These are phyloP conservation scores for Geotrichum candidum DNA, from an alignment of 1,139 yeast species.

Conservation along the genomic window DNA sequence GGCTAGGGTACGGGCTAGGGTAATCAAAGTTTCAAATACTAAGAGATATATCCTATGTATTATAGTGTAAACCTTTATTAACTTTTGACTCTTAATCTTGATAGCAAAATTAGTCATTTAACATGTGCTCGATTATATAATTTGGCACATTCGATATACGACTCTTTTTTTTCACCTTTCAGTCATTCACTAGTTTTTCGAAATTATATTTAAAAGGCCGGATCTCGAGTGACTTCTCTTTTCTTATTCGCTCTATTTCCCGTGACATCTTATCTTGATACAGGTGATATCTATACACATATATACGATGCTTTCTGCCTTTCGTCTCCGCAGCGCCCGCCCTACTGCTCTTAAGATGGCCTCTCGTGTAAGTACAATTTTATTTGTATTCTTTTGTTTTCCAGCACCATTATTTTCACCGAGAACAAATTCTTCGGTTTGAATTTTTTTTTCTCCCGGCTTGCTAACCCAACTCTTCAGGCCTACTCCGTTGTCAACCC, in stretches of 20 bases:
- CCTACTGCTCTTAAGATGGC: slow-evolving; percentile 1
- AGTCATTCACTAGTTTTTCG: not conserved
- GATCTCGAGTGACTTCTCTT: not conserved
- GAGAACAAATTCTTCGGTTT: not conserved
- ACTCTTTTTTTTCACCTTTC: not conserved
- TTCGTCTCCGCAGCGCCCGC: slow-evolving; percentile 5
- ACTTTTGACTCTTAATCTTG: not conserved
- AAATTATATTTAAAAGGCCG: not conserved
- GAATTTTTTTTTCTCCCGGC: not conserved
- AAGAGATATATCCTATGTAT: not conserved
- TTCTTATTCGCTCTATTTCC: not conserved
- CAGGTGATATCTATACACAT: not conserved
- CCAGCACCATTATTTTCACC: not conserved
- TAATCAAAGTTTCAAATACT: not conserved
- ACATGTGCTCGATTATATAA: not conserved
- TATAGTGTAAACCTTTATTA: not conserved
- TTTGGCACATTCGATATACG: not conserved
- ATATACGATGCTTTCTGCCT: slow-evolving; percentile 7
- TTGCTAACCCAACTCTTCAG: not conserved
- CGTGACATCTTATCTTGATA: not conserved
- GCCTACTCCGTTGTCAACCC: not conserved
- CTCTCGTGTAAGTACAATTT: slow-evolving; percentile 8
- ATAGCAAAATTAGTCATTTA: not conserved
- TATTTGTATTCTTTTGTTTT: not conserved
- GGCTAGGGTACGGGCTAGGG: not conserved